Percentiles rank a stretch among this genome's conserved stretches.
These are phyloP conservation scores for Pluteus cervinus DNA, from an alignment of 768 basidiomycete genomes.

Conservation along the genomic window DNA sequence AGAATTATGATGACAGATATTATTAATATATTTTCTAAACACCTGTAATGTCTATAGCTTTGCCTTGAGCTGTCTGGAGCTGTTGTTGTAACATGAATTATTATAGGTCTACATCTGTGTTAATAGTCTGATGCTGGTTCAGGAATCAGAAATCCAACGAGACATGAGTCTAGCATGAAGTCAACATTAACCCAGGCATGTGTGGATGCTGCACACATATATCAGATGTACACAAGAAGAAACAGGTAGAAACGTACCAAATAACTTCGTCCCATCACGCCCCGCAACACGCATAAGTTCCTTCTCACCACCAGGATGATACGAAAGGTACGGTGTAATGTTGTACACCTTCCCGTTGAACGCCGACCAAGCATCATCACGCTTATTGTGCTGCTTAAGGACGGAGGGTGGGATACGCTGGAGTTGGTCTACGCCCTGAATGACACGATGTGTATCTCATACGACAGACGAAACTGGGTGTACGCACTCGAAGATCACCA, in stretches of 20 bases:
- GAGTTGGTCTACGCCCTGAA: conserved; percentile 65
- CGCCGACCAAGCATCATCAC: conserved; percentile 88
- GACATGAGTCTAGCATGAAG: conserved; percentile 88
- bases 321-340: conserved; percentile 85
- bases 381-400: conserved; percentile 75
- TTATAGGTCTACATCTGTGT: neutral
- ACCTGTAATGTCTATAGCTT: neutral
- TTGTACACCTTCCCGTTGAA: conserved; percentile 96
- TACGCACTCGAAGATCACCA: conserved; percentile 64
- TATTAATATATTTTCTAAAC: conserved; percentile 5
- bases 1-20: conserved; percentile 6
- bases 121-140: conserved; percentile 41
- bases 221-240: neutral
- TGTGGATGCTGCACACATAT: conserved; percentile 55
- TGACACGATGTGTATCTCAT: conserved; percentile 3
- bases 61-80: neutral
- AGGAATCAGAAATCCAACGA: conserved; percentile 84
- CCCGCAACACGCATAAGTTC: conserved; percentile 95
- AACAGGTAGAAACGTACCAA: conserved; percentile 51
- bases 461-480: neutral
- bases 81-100: conserved; percentile 1
- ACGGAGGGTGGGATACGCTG: conserved; percentile 70
- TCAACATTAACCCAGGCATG: conserved; percentile 99
- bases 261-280: conserved; percentile 89
- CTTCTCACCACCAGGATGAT: conserved; percentile 91